Evolutionary conservation across 805 yeast species (phyloP), one percentile per base, ranked within the genome.

Genomic region (Metschnikowia aberdeeniae): DNA sequence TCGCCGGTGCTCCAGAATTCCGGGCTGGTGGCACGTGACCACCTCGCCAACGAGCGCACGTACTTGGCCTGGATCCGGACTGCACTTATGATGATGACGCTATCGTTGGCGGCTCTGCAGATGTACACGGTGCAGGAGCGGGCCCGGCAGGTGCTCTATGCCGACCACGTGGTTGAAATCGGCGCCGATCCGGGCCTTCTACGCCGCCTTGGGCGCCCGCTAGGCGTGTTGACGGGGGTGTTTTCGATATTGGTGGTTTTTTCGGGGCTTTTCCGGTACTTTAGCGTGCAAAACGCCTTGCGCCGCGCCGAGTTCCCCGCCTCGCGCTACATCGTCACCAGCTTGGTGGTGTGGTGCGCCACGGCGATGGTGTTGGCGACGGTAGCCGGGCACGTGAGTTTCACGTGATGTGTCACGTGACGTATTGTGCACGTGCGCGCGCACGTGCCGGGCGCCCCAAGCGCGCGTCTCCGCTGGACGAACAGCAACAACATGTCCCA

Each of bases 51-150:
- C 38, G 86, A 81, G 52, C 64, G 86, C 54, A 81, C 86, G 1
- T 81, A 77, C 46, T 60, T 81, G 10, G 84, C 86, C 0, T 81
- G 86, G 86, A 59, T 80, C 27, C 66, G 86, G 36, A 80, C 86
- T 0, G 77, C 83, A 2, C 60, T 81, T 34, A 75, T 80, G 13
- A 68, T 80, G 38, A 75, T 81, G 3, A 74, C 84, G 0, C 68
- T 78, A 29, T 86, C 86, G 0, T 76, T 80, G 12, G 84, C 79
- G n/a, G 68, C 79, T 4, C 69, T 84, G 0, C 86, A 81, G 56
- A 63, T 81, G 50, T 72, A 80, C 55, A 68, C 77, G 47, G 54
- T 81, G 39, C 69, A 47, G 42, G 24, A 28, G n/a, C 52, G 55
- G 12, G 54, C 55, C 28, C 43, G 42, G 6, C 44, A 40, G 34